Percentiles rank a stretch among this genome's conserved stretches.
Conservation (phyloP, 768 basidiomycete species). For the Cubamyces sp. region DNA sequence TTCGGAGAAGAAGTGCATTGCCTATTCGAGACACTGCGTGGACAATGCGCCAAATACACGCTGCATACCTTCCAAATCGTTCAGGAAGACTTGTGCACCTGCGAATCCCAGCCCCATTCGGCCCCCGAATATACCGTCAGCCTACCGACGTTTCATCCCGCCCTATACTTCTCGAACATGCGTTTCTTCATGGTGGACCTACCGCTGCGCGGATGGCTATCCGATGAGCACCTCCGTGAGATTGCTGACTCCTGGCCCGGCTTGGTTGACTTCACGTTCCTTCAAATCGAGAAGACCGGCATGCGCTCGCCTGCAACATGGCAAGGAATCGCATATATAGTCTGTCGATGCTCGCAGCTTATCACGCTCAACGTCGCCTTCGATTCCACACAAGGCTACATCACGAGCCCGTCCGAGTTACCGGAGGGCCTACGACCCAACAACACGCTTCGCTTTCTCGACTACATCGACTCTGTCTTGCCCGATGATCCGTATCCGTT, state of each 20-base stretch:
- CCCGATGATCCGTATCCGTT: not conserved
- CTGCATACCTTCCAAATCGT: not conserved
- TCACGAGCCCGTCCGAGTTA: not conserved
- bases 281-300: not conserved
- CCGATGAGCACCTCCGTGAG: not conserved
- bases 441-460: not conserved
- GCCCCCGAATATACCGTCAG: not conserved
- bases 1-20: not conserved
- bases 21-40: not conserved
- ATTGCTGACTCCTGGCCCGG: slow-evolving; percentile 2
- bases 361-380: not conserved
- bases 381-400: not conserved
- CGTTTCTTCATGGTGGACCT: not conserved
- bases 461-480: not conserved
- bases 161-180: not conserved
- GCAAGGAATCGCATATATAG: not conserved
- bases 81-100: not conserved
- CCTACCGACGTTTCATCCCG: not conserved
- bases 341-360: not conserved
- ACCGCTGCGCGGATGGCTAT: not conserved
- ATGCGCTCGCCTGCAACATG: not conserved
- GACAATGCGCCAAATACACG: not conserved
- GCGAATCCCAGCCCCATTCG: not conserved
- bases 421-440: not conserved
- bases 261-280: not conserved